Evolutionary conservation across 148 eudicot species (phyloP).

Genomic region (Dianthus caryophyllus): DNA sequence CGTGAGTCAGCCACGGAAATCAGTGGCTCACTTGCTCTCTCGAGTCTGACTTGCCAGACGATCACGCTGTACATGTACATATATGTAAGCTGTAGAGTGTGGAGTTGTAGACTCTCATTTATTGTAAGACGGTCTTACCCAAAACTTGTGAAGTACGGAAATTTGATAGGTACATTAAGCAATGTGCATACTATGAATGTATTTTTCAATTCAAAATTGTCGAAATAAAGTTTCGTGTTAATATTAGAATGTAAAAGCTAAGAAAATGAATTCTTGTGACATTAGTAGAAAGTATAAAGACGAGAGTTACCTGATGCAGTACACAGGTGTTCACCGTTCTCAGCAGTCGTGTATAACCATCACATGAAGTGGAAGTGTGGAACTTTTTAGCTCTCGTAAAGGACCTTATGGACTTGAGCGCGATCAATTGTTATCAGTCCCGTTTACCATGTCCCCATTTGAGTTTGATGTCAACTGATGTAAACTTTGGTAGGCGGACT

Average conservation of each 20-base stretch:
- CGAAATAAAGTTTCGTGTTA: constrained; percentile 1
- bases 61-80: no score
- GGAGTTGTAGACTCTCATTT: background rate
- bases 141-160: background rate
- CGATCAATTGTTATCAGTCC: no score
- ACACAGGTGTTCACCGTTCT: constrained; percentile 8
- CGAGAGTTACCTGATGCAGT: constrained; percentile 4
- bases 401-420: background rate
- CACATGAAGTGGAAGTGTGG: constrained; percentile 49
- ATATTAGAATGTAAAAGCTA: background rate
- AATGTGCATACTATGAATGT: background rate
- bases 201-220: background rate
- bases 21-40: constrained; percentile 16
- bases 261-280: background rate
- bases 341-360: constrained; percentile 8
- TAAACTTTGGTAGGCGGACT: no score
- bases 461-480: no score
- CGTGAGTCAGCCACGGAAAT: constrained; percentile 19
- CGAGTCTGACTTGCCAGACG: constrained; percentile 11
- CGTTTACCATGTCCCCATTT: no score
- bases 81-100: no score
- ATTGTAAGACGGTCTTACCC: background rate
- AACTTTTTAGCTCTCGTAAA: constrained; percentile 34
- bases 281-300: background rate
- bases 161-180: background rate